Base-by-base conservation (phyloP, 441 rosid species). In the Metrosideros polymorpha region DNA sequence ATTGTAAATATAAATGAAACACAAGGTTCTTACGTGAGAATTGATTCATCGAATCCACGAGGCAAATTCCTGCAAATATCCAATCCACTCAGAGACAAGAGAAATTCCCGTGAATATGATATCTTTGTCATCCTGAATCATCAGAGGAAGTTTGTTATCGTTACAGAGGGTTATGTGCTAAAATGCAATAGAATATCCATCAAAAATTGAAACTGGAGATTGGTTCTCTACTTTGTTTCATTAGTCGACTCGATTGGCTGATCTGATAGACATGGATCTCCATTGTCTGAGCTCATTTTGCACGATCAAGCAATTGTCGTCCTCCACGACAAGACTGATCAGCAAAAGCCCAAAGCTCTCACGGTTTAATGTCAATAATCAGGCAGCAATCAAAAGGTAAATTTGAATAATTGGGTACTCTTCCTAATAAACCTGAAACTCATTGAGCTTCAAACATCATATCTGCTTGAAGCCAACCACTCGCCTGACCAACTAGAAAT, bases 1-100 rank as follows among this genome's bases (percentile, higher is more conserved):
- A 0, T 86, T 14, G 66, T n/a, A 12, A 59, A 43, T 30, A 24
- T 22, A 63, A 32, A 75, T 24, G 45, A 83, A n/a, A 5, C 84
- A 75, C 51, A 4, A 9, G 71, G 83, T 84, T 61, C 92, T 92
- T 89, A 95, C 99, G 94, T 89, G 49, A 93, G 87, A 89, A 95
- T 86, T 35, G 96, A 93, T 89, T 89, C 89, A 32, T 93, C 92
- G 56, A 94, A 92, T 76, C 94, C 98, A 51, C 85, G 51, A 9
- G 99, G 99, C 79, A 95, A 90, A 88, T 89, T 93, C 89, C 91
- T 93, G 93, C 98, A 98, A 87, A 90, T 90, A 84, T 97, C 98
- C 89, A 91, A 92, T 77, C 93, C 96, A 83, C 95, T 91, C 49
- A 97, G 55, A 4, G 99, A 97, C 84, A 96, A 86, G 51, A 98